Base-by-base conservation (phyloP, 1,284 basidiomycete genomes). In the Apiotrichum porosum region DNA sequence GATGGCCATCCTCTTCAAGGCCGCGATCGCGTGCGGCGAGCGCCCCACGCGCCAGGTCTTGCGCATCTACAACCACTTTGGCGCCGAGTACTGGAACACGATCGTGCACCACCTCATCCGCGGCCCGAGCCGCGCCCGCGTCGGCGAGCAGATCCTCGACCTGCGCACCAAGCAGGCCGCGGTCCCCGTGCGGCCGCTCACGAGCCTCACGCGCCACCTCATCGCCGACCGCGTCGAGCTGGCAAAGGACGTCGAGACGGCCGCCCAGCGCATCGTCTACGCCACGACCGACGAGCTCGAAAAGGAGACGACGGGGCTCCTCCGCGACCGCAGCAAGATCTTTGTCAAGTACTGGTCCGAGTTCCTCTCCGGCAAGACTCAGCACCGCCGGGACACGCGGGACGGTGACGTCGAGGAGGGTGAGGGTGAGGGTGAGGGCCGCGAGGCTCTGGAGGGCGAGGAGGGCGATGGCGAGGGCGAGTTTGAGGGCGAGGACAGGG, bases 1-100 rank as follows among this genome's bases (percentile, higher is more conserved):
- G 13, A 51, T 66, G 24, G 39, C 42, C 23, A 36, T 61, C 9
- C 46, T 69, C 9, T 31, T 71, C 40, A 57, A 60, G 31, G 58
- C 62, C 0, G 61, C 61, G 1, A 51, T 63, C 17, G 52, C 44
- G 21, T 51, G 51, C 15, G 54, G 52, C 6, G 47, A 46, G 19
- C 34, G 42, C 19, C 47, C 59, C n/a, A 36, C 57, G 13, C 54
- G 58, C 33, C 36, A 57, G 23, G 60, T 58, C 2, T 18, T 58
- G n/a, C 22, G 15, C 22, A 24, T 60, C 10, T 49, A 51, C 43
- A 44, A 51, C 17, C 37, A 46, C 22, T 56, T 47, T n/a, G 51
- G 44, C 10, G 18, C 37, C 2, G 22, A 23, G 12, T 19, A 37
- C 26, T 49, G 47, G 32, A 47, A 28, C 26, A 28, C 45, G 41